Percentiles rank a stretch among this genome's conserved stretches.
Evolutionary conservation across 2,329 filamentous ascomycete genomes (phyloP).

Genomic region (Diaporthe sp.): DNA sequence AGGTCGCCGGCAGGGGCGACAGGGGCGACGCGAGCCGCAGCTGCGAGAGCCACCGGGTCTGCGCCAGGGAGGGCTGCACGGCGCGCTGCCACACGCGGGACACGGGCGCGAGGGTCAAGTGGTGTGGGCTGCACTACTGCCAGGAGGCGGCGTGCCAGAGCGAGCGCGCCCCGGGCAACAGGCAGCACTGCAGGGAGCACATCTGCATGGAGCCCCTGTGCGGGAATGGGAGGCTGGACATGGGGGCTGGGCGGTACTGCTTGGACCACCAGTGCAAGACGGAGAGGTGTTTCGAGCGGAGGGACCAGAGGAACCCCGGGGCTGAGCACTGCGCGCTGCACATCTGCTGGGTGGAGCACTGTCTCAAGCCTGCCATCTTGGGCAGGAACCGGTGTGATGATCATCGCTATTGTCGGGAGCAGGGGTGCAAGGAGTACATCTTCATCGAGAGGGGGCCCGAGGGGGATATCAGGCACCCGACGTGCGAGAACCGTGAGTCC

Average conservation of each 20-base stretch:
- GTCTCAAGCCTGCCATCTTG: conserved; percentile 1
- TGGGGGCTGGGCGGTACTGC: conserved; percentile 32
- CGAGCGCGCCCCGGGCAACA: conserved; percentile 1
- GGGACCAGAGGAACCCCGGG: conserved; percentile 25
- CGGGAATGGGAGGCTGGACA: conserved; percentile 2
- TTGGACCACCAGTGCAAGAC: conserved; percentile 31
- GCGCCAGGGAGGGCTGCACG: conserved; percentile 36
- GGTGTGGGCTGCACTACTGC: conserved; percentile 43
- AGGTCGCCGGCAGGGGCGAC: conserved; percentile 34
- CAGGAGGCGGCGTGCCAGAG: conserved; percentile 29
- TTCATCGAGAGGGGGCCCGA: conserved; percentile 32
- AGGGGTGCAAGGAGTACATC: conserved; percentile 34
- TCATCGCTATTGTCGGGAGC: conserved; percentile 24
- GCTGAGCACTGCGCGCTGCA: conserved; percentile 34
- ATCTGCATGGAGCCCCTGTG: conserved; percentile 34
- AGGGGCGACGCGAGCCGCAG: conserved; percentile 26
- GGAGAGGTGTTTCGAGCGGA: conserved; percentile 33
- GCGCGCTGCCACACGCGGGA: conserved; percentile 38
- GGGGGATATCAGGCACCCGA: conserved; percentile 12
- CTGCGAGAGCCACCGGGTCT: conserved; percentile 41
- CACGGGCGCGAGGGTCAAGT: conserved; percentile 29
- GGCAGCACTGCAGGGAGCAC: conserved; percentile 28
- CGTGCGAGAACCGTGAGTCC: conserved; percentile 34
- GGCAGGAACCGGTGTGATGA: conserved; percentile 28
- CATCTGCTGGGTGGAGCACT: conserved; percentile 32